phyloP scores from a whole-genome alignment of 768 basidiomycete species.

The Aureoboletus auriporus region DNA sequence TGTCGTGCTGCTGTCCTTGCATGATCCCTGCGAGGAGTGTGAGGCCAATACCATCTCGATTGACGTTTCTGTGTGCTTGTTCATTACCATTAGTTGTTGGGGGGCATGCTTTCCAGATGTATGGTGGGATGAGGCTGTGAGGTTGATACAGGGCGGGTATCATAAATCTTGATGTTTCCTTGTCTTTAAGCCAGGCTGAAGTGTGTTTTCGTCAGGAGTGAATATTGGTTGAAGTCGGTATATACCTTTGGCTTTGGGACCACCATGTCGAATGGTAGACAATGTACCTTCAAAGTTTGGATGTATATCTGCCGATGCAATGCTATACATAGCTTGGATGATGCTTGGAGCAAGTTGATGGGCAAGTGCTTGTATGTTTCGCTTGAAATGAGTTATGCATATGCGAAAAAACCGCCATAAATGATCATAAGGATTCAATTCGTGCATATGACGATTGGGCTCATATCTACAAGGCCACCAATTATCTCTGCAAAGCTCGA shows the following conservation, averaged over 20 bases:
- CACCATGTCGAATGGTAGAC: neutral
- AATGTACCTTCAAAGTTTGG: neutral
- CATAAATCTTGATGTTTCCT: neutral
- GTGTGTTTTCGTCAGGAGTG: neutral
- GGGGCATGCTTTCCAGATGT: slow-evolving; percentile 2
- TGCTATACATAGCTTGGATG: neutral
- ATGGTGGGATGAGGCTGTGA: neutral
- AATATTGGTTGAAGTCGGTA: neutral
- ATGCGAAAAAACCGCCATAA: neutral
- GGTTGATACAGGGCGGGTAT: slow-evolving; percentile 1
- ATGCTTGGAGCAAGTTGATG: neutral
- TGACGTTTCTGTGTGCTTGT: slow-evolving; percentile 6
- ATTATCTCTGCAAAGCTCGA: neutral
- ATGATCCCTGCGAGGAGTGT: slow-evolving; percentile 8
- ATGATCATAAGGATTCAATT: slow-evolving; percentile 7
- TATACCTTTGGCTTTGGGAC: neutral
- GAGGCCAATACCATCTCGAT: slow-evolving; percentile 4
- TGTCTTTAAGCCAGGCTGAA: slow-evolving; percentile 2
- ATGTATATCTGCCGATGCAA: slow-evolving; percentile 1
- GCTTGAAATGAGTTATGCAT: neutral
- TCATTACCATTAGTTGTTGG: slow-evolving; percentile 11
- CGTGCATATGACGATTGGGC: accelerated
- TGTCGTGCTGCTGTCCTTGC: slow-evolving; percentile 1
- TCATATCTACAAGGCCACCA: neutral
- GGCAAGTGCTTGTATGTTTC: neutral